Percentiles rank a stretch among this genome's conserved stretches.
Conservation (phyloP, 2,329 filamentous ascomycete genomes). For the Neonectria faginata region DNA sequence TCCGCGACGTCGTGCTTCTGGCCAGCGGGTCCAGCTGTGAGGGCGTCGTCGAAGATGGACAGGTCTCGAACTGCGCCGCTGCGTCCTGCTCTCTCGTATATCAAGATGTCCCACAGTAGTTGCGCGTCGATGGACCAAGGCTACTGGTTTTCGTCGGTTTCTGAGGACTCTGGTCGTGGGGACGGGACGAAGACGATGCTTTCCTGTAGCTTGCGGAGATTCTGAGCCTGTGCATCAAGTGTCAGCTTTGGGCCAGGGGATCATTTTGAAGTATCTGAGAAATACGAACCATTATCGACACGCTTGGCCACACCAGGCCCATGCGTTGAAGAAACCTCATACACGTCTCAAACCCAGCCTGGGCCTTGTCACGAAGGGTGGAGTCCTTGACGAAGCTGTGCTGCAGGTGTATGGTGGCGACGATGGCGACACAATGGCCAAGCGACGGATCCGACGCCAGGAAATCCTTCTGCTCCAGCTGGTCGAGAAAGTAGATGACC, state of each 20-base stretch:
- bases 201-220: slow-evolving; percentile 48
- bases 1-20: slow-evolving; percentile 32
- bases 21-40: slow-evolving; percentile 13
- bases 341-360: too few relatives aligned
- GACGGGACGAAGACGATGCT: slow-evolving; percentile 43
- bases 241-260: not conserved
- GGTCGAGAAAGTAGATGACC: too few relatives aligned
- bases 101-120: slow-evolving; percentile 52
- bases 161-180: not conserved
- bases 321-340: too few relatives aligned
- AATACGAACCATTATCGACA: slow-evolving; percentile 37
- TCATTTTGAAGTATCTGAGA: not conserved
- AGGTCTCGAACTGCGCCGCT: slow-evolving; percentile 35
- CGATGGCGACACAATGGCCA: too few relatives aligned
- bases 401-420: too few relatives aligned
- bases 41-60: slow-evolving; percentile 40
- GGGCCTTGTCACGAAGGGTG: too few relatives aligned
- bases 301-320: too few relatives aligned
- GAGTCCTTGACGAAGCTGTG: too few relatives aligned
- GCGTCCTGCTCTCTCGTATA: slow-evolving; percentile 51
- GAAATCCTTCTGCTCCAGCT: too few relatives aligned
- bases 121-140: slow-evolving; percentile 49
- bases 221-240: slow-evolving; percentile 20
- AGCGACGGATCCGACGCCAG: too few relatives aligned
- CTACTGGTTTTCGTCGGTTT: slow-evolving; percentile 6